These are phyloP conservation scores for Penicillium arizonense DNA, from an alignment of 495 filamentous ascomycete species.

Conservation along the genomic window DNA sequence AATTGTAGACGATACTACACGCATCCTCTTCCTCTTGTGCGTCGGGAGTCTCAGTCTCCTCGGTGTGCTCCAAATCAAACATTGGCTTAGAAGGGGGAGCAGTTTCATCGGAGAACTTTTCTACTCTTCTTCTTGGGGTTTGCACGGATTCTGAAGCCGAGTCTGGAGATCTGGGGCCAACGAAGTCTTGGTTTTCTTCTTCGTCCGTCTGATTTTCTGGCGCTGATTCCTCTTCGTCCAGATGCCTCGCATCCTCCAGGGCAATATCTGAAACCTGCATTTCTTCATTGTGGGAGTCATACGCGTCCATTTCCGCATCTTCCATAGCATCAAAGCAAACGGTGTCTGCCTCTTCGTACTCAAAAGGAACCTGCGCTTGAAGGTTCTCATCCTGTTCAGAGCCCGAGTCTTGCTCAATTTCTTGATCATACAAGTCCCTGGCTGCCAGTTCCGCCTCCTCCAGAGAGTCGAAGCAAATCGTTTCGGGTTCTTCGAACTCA, in stretches of 20 bases:
- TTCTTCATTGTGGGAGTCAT: background rate
- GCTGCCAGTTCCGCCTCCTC: conserved; percentile 15
- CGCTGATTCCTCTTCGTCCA: conserved; percentile 3
- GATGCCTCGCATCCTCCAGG: background rate
- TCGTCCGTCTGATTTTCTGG: background rate
- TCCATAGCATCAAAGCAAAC: conserved; percentile 27
- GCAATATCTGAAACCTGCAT: background rate
- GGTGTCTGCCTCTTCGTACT: conserved; percentile 22
- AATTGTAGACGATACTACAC: background rate
- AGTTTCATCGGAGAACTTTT: background rate
- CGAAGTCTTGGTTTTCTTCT: background rate
- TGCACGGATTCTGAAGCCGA: background rate
- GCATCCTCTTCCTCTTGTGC: conserved; percentile 5
- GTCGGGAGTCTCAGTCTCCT: background rate
- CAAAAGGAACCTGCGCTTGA: conserved; percentile 13
- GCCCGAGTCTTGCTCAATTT: background rate
- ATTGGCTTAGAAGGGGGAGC: background rate
- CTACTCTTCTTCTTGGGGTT: background rate
- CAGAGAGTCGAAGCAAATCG: conserved; percentile 23
- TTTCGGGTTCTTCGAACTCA: conserved; percentile 24
- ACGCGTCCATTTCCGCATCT: conserved; percentile 11
- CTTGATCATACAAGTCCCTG: conserved; percentile 2
- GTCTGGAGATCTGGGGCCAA: background rate
- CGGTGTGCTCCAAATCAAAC: background rate
- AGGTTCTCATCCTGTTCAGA: conserved; percentile 1